These are phyloP conservation scores for Talaromyces sp. DNA, from an alignment of 2,329 filamentous ascomycete genomes.

Conservation along the genomic window DNA sequence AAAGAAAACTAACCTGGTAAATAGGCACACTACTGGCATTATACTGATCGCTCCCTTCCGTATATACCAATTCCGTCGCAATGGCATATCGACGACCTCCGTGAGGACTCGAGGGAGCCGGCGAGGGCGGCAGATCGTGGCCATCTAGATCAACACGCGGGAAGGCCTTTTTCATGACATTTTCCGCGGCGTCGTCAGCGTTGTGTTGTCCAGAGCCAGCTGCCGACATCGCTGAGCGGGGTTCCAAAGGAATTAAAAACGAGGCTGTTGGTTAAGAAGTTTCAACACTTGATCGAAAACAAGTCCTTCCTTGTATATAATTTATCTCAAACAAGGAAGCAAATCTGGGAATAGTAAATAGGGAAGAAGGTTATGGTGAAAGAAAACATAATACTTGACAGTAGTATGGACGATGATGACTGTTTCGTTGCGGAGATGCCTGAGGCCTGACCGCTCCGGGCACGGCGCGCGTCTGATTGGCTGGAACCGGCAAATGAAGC, in stretches of 20 bases:
- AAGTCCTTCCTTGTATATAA: neutral
- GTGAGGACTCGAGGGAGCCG: slow-evolving; percentile 83
- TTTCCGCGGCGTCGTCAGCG: slow-evolving; percentile 10
- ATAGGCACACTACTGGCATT: slow-evolving; percentile 94
- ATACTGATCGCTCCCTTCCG: slow-evolving; percentile 94
- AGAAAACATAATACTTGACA: neutral
- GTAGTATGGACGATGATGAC: neutral
- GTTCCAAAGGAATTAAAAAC: slow-evolving; percentile 11
- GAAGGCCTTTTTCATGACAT: slow-evolving; percentile 45
- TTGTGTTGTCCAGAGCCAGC: slow-evolving; percentile 22
- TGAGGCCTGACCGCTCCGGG: slow-evolving; percentile 4
- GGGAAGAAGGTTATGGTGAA: neutral
- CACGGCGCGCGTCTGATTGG: slow-evolving; percentile 15
- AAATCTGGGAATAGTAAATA: neutral
- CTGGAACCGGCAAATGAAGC: slow-evolving; percentile 8
- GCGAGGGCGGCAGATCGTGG: slow-evolving; percentile 81
- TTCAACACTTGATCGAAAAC: neutral
- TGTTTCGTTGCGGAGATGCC: slow-evolving; percentile 9
- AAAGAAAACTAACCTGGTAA: slow-evolving; percentile 62
- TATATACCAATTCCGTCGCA: slow-evolving; percentile 94
- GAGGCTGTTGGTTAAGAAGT: neutral
- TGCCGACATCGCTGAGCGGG: slow-evolving; percentile 34
- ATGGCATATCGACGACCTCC: slow-evolving; percentile 85
- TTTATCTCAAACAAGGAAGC: neutral
- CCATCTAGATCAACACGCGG: slow-evolving; percentile 71